Evolutionary conservation across 257 asterid genomes (phyloP).

Genomic region (Solanum acaule): DNA sequence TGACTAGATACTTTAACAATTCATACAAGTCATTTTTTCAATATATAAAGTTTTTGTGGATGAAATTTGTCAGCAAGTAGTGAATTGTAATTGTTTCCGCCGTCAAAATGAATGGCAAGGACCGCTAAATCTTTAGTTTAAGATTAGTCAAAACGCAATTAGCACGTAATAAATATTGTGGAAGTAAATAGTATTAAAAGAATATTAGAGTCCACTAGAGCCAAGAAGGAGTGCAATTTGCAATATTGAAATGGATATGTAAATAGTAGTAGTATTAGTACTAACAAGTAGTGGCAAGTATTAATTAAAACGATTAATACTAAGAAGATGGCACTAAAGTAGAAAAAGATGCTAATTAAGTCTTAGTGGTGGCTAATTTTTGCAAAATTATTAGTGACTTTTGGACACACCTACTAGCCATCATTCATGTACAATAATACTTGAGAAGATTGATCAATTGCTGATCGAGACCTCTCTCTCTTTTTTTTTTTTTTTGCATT

Average conservation of each 20-base stretch:
- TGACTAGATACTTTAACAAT: not conserved
- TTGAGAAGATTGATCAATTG: not conserved
- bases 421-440: not conserved
- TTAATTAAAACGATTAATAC: not conserved
- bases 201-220: not conserved
- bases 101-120: not conserved
- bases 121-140: not conserved
- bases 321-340: not conserved
- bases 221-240: not conserved
- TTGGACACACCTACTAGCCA: not conserved
- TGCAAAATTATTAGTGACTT: not conserved
- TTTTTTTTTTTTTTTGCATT: not conserved
- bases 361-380: not conserved
- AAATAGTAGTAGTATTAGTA: not conserved
- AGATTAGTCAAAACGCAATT: not conserved
- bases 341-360: not conserved
- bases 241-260: not conserved
- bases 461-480: not conserved
- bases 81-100: not conserved
- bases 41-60: not conserved
- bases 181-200: not conserved
- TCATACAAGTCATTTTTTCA: not conserved
- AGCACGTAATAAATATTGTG: not conserved
- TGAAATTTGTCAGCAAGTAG: not conserved
- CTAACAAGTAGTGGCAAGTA: not conserved